Evolutionary conservation across 768 basidiomycete species (phyloP), one percentile per base, ranked within the genome.

Genomic region (Pleurotus giganteus): DNA sequence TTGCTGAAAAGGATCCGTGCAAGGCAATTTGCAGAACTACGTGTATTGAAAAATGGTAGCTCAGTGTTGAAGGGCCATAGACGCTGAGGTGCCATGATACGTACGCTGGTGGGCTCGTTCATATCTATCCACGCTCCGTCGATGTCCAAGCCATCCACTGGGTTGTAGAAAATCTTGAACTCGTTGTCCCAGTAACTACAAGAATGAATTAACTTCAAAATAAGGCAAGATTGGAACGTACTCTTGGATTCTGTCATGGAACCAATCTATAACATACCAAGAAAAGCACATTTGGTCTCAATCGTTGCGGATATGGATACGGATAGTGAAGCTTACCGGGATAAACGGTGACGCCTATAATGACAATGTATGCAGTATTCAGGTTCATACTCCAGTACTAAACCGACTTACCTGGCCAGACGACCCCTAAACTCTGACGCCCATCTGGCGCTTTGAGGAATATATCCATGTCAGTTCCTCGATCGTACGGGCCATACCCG

Each of bases 101-200:
- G 23, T 59, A 87, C 86, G 56, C 77, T 88, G 2, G 84, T 66
- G 4, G 87, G 86, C 57, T 88, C 86, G 63, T 89, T 88, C 86
- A 86, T 86, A 59, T 86, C 85, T 23, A 88, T 86, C 88, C 87
- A 89, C 15, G 78, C 78, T 8, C 86, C 86, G 57, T 87, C 85
- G 27, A 87, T 86, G 54, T 87, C 82, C 7, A 89, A 57, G 1
- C 85, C 85, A 0, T 66, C 74, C 11, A 72, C 57, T 0, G 81
- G 74, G 56, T 70, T 72, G 63, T 83, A 86, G 67, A 88, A 86
- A 5, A 70, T 46, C 26, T 71, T 56, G 65, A 85, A 86, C 57
- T 88, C 85, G 36, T 75, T 78, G 2, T 69, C 79, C 88, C 88
- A 89, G 62, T 76, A 84, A 24, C 83, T 84, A 52, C 34, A 27